A percentile compares a stretch with the other conserved stretches of the same genome.
Evolutionary conservation across 2,329 filamentous ascomycete genomes (phyloP).

Genomic region (Aspergillus aculeatinus): DNA sequence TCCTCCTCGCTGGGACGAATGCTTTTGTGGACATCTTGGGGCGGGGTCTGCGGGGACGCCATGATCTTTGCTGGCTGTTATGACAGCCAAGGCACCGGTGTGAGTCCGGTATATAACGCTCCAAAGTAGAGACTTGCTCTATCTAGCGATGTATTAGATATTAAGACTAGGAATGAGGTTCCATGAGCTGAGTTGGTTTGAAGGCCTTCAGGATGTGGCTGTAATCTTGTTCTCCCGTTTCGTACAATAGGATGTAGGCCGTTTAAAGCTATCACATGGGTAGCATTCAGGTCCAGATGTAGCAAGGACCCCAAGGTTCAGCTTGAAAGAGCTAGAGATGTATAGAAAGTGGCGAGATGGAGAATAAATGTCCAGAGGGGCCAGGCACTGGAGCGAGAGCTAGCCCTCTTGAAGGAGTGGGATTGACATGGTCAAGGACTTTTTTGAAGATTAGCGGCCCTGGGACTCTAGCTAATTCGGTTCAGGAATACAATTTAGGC

Average conservation of each 20-base stretch:
- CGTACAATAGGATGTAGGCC: too few species aligned
- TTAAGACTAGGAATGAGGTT: too few species aligned
- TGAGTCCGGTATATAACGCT: not conserved
- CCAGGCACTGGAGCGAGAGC: not conserved
- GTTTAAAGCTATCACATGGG: not conserved
- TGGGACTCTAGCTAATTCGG: not conserved
- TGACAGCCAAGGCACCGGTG: not conserved
- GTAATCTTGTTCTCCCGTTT: not conserved
- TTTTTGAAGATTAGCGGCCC: not conserved
- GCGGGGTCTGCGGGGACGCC: conserved; percentile 19
- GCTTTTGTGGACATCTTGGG: conserved; percentile 21
- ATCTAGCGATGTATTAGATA: too few species aligned
- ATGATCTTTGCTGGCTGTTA: conserved; percentile 16
- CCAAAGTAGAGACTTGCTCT: too few species aligned
- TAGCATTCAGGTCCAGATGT: not conserved
- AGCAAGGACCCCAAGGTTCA: not conserved
- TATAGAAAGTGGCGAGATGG: not conserved
- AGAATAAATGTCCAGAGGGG: not conserved
- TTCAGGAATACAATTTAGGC: not conserved
- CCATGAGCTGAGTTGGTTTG: not conserved
- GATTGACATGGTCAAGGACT: not conserved
- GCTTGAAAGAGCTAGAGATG: not conserved
- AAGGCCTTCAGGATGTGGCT: not conserved
- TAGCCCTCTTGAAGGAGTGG: not conserved
- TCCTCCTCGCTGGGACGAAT: conserved; percentile 17